phyloP scores from a whole-genome alignment of 192 early-diverging fungal genomes.

The Chytriomyces sp. region DNA sequence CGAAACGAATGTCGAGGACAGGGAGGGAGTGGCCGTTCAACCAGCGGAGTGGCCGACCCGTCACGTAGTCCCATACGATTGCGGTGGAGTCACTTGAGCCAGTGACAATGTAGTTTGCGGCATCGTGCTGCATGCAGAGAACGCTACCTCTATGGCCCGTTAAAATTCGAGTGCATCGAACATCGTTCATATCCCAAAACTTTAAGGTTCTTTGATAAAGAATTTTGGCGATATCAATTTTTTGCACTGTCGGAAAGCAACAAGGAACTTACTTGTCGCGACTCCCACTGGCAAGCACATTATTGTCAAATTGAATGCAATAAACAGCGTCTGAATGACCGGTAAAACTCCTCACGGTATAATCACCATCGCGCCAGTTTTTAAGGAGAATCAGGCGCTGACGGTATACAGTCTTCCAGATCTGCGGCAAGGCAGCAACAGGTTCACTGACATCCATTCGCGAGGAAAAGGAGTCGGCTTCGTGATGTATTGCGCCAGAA shows the following conservation, averaged over 20 bases:
- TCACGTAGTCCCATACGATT: constrained; percentile 64
- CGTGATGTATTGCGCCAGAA: not conserved
- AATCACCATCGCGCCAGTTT: constrained; percentile 54
- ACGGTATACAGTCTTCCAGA: constrained; percentile 49
- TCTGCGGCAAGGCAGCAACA: not conserved
- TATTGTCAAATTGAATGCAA: constrained; percentile 59
- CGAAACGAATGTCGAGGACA: constrained; percentile 88
- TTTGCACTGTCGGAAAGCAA: not conserved
- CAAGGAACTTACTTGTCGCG: constrained; percentile 39
- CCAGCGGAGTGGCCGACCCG: constrained; percentile 46
- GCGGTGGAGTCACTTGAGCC: constrained; percentile 57
- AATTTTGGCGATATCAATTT: not conserved
- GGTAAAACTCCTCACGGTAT: constrained; percentile 33
- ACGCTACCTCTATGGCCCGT: constrained; percentile 56
- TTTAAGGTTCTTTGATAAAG: constrained; percentile 16
- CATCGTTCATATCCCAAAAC: constrained; percentile 16
- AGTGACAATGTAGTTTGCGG: constrained; percentile 48
- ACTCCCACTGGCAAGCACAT: constrained; percentile 52
- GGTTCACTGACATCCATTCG: too few species aligned
- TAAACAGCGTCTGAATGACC: constrained; percentile 64
- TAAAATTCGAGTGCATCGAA: constrained; percentile 22
- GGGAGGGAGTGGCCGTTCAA: constrained; percentile 79
- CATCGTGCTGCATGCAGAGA: constrained; percentile 64
- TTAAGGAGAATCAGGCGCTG: constrained; percentile 42
- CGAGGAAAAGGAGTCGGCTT: not conserved